Evolutionary conservation across 2,329 filamentous ascomycete genomes (phyloP), one percentile per base, ranked within the genome.

Genomic region (Biscogniauxia marginata): DNA sequence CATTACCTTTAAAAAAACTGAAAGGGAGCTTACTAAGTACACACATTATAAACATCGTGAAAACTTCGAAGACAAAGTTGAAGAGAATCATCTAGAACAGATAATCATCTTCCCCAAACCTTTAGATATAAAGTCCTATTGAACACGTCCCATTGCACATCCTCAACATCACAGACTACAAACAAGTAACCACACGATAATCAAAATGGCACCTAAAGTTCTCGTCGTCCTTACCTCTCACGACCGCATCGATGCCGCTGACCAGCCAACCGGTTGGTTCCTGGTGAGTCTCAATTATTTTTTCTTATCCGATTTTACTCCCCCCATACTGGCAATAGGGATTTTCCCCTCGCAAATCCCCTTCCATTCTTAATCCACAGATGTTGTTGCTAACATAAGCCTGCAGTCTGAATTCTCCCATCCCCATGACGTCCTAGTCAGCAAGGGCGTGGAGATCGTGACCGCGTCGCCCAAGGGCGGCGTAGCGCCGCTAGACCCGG

Each of bases 171-270:
- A 4, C 18, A 18, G n/a, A 44, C 23, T 19, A 43, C 7, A 56
- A 30, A 30, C 22, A 25, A 47, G 30, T 9, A 46, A 52, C 13
- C 34, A 53, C 19, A 16, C 48, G 9, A 46, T 19, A 24, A 9
- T 19, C 49, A 67, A 25, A 55, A 82, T 82, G 79, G 74, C 77
- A 34, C 78, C 76, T 64, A 88, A 87, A 71, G 75, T 91, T 61
- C 86, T 91, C 75, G 75, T 90, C 71, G 84, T 91, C 56, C 83
- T 91, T 59, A 89, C 85, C 62, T 90, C 86, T 58, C 79, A 83
- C 70, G 72, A 70, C 68, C 73, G 75, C 70, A 77, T 84, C 49
- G 75, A 75, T 64, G 69, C 74, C 63, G 76, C 78, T 46, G 77
- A 77, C 66, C 75, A 76, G 65, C 80, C 81, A 8, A 90, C 87